Conservation (phyloP, 345 rosid genomes). For the Citrus inodora region DNA sequence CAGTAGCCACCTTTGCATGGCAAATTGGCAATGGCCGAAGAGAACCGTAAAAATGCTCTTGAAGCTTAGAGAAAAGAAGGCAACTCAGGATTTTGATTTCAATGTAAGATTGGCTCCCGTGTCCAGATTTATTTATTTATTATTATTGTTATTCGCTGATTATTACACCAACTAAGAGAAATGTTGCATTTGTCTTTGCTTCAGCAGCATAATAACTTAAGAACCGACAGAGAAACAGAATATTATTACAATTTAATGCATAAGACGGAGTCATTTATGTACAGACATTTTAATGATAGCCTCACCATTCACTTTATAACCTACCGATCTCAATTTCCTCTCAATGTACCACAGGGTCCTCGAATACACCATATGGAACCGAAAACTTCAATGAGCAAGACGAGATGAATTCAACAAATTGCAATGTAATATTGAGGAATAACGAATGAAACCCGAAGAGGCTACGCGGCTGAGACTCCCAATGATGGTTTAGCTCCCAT, state of each 20-base stretch:
- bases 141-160: background rate
- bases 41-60: background rate
- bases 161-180: conserved; percentile 5
- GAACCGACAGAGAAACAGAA: background rate
- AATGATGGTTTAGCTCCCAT: conserved; percentile 16
- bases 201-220: background rate
- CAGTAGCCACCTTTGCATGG: background rate
- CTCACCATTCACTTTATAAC: background rate
- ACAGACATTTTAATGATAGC: background rate
- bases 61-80: background rate
- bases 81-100: background rate
- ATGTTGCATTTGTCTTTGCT: background rate
- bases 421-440: background rate
- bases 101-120: background rate
- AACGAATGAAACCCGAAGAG: background rate
- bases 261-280: background rate
- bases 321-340: background rate
- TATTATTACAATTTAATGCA: background rate
- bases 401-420: background rate
- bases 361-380: background rate
- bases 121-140: background rate
- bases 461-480: conserved; percentile 27
- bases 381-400: background rate
- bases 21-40: background rate
- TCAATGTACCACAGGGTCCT: background rate